These are phyloP conservation scores for Wickerhamiella australiensis DNA, from an alignment of 805 yeast species.

Conservation along the genomic window DNA sequence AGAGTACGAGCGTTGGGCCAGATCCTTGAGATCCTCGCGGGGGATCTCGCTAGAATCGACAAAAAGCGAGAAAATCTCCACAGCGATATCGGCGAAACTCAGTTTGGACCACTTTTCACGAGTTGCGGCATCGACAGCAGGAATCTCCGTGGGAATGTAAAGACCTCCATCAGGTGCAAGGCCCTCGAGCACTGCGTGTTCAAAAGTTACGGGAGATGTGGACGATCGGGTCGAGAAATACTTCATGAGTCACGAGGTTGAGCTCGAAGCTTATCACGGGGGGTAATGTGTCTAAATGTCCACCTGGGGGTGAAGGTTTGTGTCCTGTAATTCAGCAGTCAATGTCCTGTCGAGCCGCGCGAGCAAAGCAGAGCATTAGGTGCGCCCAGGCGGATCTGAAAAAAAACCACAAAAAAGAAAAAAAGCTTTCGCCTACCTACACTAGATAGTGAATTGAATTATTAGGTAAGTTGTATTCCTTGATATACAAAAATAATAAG, in stretches of 20 bases:
- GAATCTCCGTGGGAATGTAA: conserved; percentile 75
- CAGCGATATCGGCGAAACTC: conserved; percentile 77
- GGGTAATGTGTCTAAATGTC: not conserved
- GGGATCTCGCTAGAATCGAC: conserved; percentile 64
- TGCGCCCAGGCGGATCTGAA: too few species aligned
- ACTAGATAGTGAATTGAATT: too few species aligned
- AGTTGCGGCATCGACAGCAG: conserved; percentile 47
- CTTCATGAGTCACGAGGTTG: conserved; percentile 7
- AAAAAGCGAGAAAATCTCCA: conserved; percentile 71
- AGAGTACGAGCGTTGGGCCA: conserved; percentile 65
- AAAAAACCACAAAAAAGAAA: too few species aligned
- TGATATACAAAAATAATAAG: too few species aligned
- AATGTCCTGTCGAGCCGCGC: too few species aligned
- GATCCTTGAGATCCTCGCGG: conserved; percentile 46
- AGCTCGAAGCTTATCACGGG: not conserved
- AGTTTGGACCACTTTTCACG: conserved; percentile 57
- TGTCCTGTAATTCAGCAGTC: too few species aligned
- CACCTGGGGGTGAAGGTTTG: not conserved
- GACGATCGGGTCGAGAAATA: conserved; percentile 34
- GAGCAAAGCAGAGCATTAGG: too few species aligned
- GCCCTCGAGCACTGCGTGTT: conserved; percentile 44
- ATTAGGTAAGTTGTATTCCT: too few species aligned
- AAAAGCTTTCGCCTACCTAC: too few species aligned
- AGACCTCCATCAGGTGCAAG: conserved; percentile 95
- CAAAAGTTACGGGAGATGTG: conserved; percentile 27